Base-by-base conservation (phyloP, 2,329 filamentous ascomycete species). In the Botrytis tulipae region DNA sequence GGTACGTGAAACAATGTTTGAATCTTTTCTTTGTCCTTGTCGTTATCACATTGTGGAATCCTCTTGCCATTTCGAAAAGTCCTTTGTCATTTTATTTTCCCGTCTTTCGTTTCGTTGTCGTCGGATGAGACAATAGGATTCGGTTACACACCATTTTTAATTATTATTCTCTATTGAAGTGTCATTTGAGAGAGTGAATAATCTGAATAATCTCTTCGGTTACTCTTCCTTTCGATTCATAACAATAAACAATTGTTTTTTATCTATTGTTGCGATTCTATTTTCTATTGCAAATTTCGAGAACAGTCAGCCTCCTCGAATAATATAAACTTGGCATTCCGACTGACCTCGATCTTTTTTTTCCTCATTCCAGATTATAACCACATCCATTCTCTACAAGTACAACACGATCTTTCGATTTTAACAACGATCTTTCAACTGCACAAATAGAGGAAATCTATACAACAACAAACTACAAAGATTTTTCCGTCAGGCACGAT, bases 401-500 rank as follows among this genome's bases (percentile, higher is more conserved):
- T 57, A 57, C 48, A 57, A 14, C 51, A 68, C 46, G 35, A 57
- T 68, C 65, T 40, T 68, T 67, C 60, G 3, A 66, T 22, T 20
- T 44, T 32, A 22, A 22, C 62, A 67, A 46, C 63, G 29, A 51
- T 67, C 44, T 51, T 67, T 67, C 22, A 18, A 32, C 9, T 29
- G 10, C 35, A 69, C n/a, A 54, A 44, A n/a, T 46, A 32, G 40
- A 32, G 46, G 4, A 63, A 32, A 12, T 29, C 40, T 32, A 66
- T n/a, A 66, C 62, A 35, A 68, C 48, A 69, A 54, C 66, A 29
- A 25, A 69, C 10, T 40, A 70, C 61, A 73, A 63, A 78, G 73
- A 75, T 66, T 73, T 75, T 67, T 74, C 73, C 77, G 78, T 79
- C 78, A 60, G 77, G 77, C 54, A 80, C 78, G 75, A 77, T 66